These are phyloP conservation scores for Scalesia atractyloides DNA, from an alignment of 129 eudicot species.

Conservation along the genomic window DNA sequence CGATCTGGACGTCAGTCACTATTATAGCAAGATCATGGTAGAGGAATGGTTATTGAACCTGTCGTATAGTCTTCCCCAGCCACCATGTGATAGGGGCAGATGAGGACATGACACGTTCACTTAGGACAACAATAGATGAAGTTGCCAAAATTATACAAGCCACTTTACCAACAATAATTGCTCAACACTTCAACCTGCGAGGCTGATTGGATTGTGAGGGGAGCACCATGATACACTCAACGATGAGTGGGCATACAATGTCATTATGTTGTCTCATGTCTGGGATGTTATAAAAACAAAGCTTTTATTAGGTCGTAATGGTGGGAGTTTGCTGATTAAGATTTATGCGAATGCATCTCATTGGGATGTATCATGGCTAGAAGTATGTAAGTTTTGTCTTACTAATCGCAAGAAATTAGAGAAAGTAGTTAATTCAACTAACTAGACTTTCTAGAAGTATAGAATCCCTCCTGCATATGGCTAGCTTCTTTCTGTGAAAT, in stretches of 20 bases:
- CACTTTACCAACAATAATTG: neutral
- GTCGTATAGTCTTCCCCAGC: no score
- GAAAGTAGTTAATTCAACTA: neutral
- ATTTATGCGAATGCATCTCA: neutral
- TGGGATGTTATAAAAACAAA: no score
- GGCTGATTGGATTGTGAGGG: neutral
- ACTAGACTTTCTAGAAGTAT: neutral
- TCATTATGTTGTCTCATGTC: neutral
- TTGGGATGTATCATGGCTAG: neutral
- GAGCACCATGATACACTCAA: neutral
- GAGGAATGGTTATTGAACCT: no score
- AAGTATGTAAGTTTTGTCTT: neutral
- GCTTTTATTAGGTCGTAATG: neutral
- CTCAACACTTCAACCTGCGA: neutral
- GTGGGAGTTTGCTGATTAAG: neutral
- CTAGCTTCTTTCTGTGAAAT: conserved; percentile 3
- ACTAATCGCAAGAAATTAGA: neutral
- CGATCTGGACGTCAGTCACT: no score
- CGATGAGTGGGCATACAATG: neutral
- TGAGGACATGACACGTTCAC: no score
- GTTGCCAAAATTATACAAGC: no score
- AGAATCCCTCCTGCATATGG: conserved; percentile 8
- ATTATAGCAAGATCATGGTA: no score
- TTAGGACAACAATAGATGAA: no score
- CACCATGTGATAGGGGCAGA: no score